phyloP scores from a whole-genome alignment of 2,329 filamentous ascomycete species.

The Fusarium palustre region DNA sequence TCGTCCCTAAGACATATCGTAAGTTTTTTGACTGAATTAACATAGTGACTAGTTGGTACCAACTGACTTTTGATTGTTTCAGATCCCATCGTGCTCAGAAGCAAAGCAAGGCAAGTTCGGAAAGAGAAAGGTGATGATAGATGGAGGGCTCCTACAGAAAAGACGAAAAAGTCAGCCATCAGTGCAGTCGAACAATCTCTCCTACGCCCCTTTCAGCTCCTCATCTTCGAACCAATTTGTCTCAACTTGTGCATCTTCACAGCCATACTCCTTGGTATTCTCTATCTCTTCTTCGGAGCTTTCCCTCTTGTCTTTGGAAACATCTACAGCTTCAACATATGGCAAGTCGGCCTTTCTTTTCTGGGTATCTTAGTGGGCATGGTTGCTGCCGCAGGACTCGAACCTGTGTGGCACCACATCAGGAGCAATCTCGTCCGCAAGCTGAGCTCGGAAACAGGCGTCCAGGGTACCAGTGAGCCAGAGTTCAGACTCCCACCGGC shows the following conservation, averaged over 20 bases:
- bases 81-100: constrained; percentile 76
- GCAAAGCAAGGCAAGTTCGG: constrained; percentile 77
- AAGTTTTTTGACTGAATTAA: constrained; percentile 42
- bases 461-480: constrained; percentile 75
- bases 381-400: constrained; percentile 69
- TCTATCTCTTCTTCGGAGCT: constrained; percentile 92
- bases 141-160: constrained; percentile 83
- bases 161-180: constrained; percentile 73
- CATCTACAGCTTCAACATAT: constrained; percentile 81
- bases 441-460: constrained; percentile 63
- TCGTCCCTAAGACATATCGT: constrained; percentile 91
- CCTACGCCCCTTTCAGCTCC: constrained; percentile 80
- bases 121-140: constrained; percentile 81
- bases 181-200: constrained; percentile 70
- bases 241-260: constrained; percentile 84
- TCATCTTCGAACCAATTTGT: constrained; percentile 87
- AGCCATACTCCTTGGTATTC: constrained; percentile 84
- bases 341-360: constrained; percentile 84
- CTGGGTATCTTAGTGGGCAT: constrained; percentile 77
- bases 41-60: background rate
- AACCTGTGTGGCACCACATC: constrained; percentile 74
- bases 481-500: constrained; percentile 86
- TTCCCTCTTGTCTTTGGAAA: constrained; percentile 82
- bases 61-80: constrained; percentile 10
- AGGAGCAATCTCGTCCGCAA: constrained; percentile 68